Conservation (phyloP, 2,329 filamentous ascomycete species). For the Emergomyces orientalis region DNA sequence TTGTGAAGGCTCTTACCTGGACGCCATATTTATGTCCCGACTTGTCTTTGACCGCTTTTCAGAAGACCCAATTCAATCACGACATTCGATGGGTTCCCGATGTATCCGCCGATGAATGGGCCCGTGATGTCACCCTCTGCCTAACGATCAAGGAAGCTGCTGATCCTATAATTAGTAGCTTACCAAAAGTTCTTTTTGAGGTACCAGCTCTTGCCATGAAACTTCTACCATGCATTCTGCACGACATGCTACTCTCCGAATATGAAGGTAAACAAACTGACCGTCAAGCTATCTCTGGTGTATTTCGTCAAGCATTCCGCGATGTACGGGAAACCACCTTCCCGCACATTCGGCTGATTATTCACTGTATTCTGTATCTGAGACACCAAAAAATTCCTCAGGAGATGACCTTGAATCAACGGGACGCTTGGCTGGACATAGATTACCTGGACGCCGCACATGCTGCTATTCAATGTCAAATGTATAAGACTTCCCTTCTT, state of each 20-base stretch:
- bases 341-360: slow-evolving; percentile 60
- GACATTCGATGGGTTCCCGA: slow-evolving; percentile 17
- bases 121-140: slow-evolving; percentile 31
- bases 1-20: slow-evolving; percentile 37
- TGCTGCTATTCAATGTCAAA: slow-evolving; percentile 66
- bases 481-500: slow-evolving; percentile 78
- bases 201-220: slow-evolving; percentile 62
- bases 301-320: slow-evolving; percentile 56
- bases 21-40: slow-evolving; percentile 32
- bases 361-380: slow-evolving; percentile 80
- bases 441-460: slow-evolving; percentile 61
- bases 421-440: slow-evolving; percentile 75
- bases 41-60: slow-evolving; percentile 18
- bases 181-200: slow-evolving; percentile 56
- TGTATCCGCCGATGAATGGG: slow-evolving; percentile 26
- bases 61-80: slow-evolving; percentile 16
- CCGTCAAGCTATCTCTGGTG: slow-evolving; percentile 55
- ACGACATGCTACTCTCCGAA: slow-evolving; percentile 66
- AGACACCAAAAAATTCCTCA: slow-evolving; percentile 65
- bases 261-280: slow-evolving; percentile 51
- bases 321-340: slow-evolving; percentile 36
- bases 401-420: slow-evolving; percentile 69
- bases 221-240: slow-evolving; percentile 74
- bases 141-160: slow-evolving; percentile 51
- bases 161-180: slow-evolving; percentile 59